Percentiles rank a stretch among this genome's conserved stretches.
Evolutionary conservation across 139 green algal genomes (phyloP).

Genomic region (Limnomonas spitsbergensis): DNA sequence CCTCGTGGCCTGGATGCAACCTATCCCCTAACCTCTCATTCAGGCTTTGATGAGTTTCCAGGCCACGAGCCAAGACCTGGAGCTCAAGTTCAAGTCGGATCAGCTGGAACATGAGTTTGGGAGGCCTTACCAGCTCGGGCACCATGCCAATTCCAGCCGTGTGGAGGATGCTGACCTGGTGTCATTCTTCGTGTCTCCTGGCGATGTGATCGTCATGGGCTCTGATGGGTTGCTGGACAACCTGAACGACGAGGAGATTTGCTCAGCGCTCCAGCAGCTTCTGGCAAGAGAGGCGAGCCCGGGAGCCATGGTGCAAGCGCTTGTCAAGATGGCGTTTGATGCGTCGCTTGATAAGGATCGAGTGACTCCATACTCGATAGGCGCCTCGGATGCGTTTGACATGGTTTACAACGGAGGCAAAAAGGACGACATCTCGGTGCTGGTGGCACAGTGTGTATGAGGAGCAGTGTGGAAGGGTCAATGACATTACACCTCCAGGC

Average conservation of each 20-base stretch:
- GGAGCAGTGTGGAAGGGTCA: too few relatives aligned
- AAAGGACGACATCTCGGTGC: constrained; percentile 46
- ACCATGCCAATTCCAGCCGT: constrained; percentile 50
- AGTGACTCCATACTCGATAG: constrained; percentile 79
- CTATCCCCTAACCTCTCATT: not conserved
- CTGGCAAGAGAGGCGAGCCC: not conserved
- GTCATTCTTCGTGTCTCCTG: constrained; percentile 51
- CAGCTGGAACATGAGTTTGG: constrained; percentile 93
- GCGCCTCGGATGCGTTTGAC: constrained; percentile 82
- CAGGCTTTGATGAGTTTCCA: not conserved
- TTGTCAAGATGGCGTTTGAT: constrained; percentile 66
- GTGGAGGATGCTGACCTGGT: constrained; percentile 76
- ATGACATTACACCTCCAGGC: too few relatives aligned
- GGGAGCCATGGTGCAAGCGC: constrained; percentile 42
- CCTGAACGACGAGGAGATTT: constrained; percentile 58
- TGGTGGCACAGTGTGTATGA: constrained; percentile 43
- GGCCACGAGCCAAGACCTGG: not conserved
- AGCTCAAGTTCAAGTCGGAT: constrained; percentile 17
- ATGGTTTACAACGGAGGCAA: constrained; percentile 74
- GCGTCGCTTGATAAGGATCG: constrained; percentile 64
- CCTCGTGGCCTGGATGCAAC: too few relatives aligned
- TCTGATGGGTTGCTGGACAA: constrained; percentile 92
- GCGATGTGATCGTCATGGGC: constrained; percentile 85
- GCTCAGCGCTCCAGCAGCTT: constrained; percentile 29
- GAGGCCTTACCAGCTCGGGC: constrained; percentile 84